Evolutionary conservation across 768 basidiomycete genomes (phyloP), one percentile per base, ranked within the genome.

Genomic region (Rhodocollybia butyracea): DNA sequence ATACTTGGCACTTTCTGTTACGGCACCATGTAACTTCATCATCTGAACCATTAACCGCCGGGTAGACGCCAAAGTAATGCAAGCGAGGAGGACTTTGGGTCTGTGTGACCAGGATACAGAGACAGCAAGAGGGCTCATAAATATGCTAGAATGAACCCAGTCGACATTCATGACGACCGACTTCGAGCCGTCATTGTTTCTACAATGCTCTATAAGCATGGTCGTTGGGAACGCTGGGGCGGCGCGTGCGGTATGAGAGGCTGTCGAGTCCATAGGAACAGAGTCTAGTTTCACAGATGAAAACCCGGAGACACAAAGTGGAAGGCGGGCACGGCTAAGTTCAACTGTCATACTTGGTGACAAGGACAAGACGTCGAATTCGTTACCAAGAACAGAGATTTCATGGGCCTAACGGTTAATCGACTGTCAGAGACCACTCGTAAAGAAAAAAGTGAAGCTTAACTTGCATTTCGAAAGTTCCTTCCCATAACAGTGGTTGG

Each of bases 391-490:
- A 15, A 50, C 12, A 21, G 34, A 50, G 13, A 50, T 11, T 38
- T 50, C 48, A 38, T 50, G 30, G 17, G 15, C 46, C 46, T 47
- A 12, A 19, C 8, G 11, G 0, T 31, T 21, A 32, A 24, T 15
- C 19, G 24, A 36, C 24, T 12, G n/a, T 31, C 17, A 13, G 10
- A 22, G 11, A 17, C 46, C 24, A 1, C 19, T 26, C 1, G 2
- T 10, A n/a, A 12, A 15, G 31, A 24, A 11, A 8, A 15, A 39
- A 26, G 8, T 15, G 2, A 0, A 40, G 2, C n/a, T 38, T 6
- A 4, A 42, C 51, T 40, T 22, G 42, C 51, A 53, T 15, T 43
- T 42, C 51, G 51, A 32, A 53, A 53, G 36, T 43, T 43, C 10
- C 27, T 42, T 10, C 51, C 51, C 4, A 42, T n/a, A 6, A 53